Percentiles rank a stretch among this genome's conserved stretches.
Conservation (phyloP, 176 grass and related monocot genomes). For the Luzula sylvatica region DNA sequence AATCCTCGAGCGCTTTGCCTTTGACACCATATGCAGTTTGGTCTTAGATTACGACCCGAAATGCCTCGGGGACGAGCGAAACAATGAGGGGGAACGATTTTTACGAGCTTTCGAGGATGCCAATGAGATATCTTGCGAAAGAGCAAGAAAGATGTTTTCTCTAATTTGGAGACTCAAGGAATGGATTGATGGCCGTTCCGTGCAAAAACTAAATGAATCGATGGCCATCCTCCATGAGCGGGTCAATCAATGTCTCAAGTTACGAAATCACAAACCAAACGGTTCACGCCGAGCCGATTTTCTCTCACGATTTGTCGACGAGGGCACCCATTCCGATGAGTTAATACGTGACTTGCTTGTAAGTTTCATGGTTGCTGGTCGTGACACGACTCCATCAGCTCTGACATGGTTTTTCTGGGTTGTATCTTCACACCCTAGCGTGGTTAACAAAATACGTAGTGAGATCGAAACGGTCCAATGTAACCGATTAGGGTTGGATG, state of each 20-base stretch:
- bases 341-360: conserved; percentile 16
- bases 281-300: conserved; percentile 6
- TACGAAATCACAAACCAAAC: not conserved
- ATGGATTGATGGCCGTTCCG: not conserved
- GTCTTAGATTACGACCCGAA: conserved; percentile 35
- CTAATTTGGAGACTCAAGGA: not conserved
- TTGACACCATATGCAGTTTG: conserved; percentile 40
- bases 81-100: not conserved
- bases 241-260: not conserved
- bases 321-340: conserved; percentile 24
- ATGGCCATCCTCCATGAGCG: not conserved
- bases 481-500: conserved; percentile 27
- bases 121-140: not conserved
- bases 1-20: conserved; percentile 37
- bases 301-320: conserved; percentile 27
- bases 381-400: conserved; percentile 25
- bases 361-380: conserved; percentile 26
- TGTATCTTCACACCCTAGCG: conserved; percentile 17
- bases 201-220: not conserved
- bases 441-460: conserved; percentile 8
- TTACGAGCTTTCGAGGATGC: not conserved
- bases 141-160: not conserved
- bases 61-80: conserved; percentile 1
- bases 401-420: conserved; percentile 43
- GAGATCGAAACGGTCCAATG: conserved; percentile 14